Base-by-base conservation (phyloP, 106 monocot species). In the Alisma plantagoaquatica region DNA sequence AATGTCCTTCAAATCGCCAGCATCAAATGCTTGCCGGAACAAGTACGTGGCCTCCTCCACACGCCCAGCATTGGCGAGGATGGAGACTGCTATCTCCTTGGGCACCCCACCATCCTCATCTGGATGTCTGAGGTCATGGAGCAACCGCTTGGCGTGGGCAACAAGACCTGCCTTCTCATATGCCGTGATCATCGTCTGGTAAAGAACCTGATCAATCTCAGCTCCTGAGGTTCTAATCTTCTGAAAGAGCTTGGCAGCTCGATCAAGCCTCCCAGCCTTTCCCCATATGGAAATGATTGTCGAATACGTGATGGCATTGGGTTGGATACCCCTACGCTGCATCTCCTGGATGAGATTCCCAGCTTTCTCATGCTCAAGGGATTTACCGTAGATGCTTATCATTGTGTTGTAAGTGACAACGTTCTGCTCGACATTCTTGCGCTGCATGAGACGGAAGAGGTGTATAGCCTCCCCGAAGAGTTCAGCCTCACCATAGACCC, bases 321-420 rank as follows among this genome's bases (percentile, higher is more conserved):
- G 90, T 29, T 72, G 58, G 28, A 98, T 64, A 27, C 82, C 85
- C 23, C 49, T 64, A 32, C 27, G 33, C 69, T 77, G 81, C 98
- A 98, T 98, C 62, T 98, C 90, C 33, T 54, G 64, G 15, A 90
- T 31, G 46, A 98, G 31, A 42, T 82, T 85, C 17, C 81, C 82
- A 0, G 98, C 89, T 30, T 98, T 98, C 66, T 98, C 85, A 54
- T 98, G 85, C 75, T 98, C 98, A 29, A 98, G 74, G n/a, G 85
- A 76, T 41, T 69, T 79, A 12, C 98, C 98, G 47, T 98, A 98
- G 26, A 86, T 79, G 17, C 48, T 68, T 31, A 98, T 81, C 98
- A 98, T 98, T 35, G 98, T 98, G 54, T 98, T 90, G 60, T 90
- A 98, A 12, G 98, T 98, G 29, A 98, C 82, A 3, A 79, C 90